Conservation (phyloP, 2,329 filamentous ascomycete species). For the Fusarium transvaalense region DNA sequence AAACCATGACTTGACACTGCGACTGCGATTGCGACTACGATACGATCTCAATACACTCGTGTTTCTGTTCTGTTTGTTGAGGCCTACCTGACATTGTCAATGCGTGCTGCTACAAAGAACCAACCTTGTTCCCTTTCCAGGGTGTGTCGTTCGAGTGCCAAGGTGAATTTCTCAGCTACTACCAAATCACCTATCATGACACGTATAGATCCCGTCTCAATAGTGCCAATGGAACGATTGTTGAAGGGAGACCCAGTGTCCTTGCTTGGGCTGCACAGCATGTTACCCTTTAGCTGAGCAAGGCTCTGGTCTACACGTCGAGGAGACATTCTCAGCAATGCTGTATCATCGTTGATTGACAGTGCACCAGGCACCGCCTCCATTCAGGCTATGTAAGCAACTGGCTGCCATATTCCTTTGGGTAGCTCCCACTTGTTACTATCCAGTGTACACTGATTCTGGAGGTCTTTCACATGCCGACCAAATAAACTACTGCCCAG, state of each 20-base stretch:
- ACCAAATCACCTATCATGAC: conserved; percentile 1
- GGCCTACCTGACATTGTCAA: neutral
- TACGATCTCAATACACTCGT: neutral
- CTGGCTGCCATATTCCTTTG: conserved; percentile 1
- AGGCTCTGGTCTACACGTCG: conserved; percentile 2
- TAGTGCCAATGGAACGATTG: neutral
- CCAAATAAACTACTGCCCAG: conserved; percentile 10
- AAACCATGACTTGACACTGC: conserved; percentile 36
- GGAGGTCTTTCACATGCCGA: conserved; percentile 20
- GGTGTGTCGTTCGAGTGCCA: conserved; percentile 1
- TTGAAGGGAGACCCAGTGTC: neutral
- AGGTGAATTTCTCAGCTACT: conserved; percentile 8
- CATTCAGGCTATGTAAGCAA: conserved; percentile 16
- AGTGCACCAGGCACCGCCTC: conserved; percentile 8
- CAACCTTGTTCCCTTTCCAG: neutral
- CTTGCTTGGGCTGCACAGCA: conserved; percentile 8
- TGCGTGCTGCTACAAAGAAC: neutral
- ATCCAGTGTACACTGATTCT: neutral
- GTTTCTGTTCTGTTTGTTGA: conserved; percentile 11
- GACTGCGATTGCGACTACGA: conserved; percentile 13
- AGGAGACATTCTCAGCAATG: neutral
- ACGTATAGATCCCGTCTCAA: neutral
- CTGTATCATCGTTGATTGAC: conserved; percentile 4
- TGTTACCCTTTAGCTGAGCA: neutral
- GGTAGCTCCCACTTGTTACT: neutral